Evolutionary conservation across 306 rosid genomes (phyloP).

Genomic region (Quercus aquifolioides): DNA sequence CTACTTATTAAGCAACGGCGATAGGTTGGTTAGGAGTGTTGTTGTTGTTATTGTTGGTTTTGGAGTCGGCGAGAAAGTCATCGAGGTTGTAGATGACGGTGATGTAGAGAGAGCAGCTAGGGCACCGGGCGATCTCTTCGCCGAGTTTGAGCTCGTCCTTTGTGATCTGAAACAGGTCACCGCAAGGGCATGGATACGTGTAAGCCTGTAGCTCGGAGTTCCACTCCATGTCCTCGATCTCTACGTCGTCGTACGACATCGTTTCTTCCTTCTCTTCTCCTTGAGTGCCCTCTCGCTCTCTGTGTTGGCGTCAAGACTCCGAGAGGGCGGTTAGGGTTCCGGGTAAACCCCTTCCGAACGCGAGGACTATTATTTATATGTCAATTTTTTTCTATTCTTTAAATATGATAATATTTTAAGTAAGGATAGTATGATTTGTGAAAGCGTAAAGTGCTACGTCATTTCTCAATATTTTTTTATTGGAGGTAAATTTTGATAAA

Average conservation of each 20-base stretch:
- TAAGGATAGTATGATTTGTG: too few relatives aligned
- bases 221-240: constrained; percentile 99
- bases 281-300: background rate
- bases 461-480: too few relatives aligned
- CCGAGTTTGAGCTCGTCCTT: constrained; percentile 86
- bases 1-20: constrained; percentile 46
- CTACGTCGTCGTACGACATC: constrained; percentile 98
- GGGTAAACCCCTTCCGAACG: too few relatives aligned
- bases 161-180: constrained; percentile 89
- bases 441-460: too few relatives aligned
- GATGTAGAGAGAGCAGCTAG: constrained; percentile 94
- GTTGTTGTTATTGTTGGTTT: constrained; percentile 33
- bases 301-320: too few relatives aligned
- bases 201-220: constrained; percentile 69
- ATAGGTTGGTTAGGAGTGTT: constrained; percentile 37
- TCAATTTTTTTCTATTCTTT: too few relatives aligned
- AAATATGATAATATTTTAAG: too few relatives aligned
- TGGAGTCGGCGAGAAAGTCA: constrained; percentile 50
- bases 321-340: too few relatives aligned
- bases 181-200: constrained; percentile 96
- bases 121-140: constrained; percentile 96
- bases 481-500: too few relatives aligned
- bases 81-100: constrained; percentile 84
- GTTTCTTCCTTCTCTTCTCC: background rate
- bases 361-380: too few relatives aligned